Evolutionary conservation across 139 green algal species (phyloP).

Genomic region (Chlamydomonas sp.): DNA sequence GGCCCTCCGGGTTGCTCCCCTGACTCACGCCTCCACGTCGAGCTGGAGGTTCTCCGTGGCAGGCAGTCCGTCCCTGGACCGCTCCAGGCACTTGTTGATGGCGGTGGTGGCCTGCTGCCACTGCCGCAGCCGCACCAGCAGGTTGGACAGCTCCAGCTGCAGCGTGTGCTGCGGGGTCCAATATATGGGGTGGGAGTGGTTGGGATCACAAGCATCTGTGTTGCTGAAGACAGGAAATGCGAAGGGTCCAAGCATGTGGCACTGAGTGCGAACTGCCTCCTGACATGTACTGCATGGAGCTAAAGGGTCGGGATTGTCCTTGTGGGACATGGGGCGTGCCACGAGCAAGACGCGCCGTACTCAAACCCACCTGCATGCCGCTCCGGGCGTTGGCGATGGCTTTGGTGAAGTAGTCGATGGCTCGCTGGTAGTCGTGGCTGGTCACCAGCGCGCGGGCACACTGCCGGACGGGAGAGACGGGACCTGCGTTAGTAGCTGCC

Average conservation of each 20-base stretch:
- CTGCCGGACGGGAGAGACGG: constrained; percentile 17
- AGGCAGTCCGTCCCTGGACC: constrained; percentile 26
- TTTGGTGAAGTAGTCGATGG: constrained; percentile 82
- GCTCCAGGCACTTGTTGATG: constrained; percentile 60
- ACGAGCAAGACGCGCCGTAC: no score
- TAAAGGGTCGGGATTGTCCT: no score
- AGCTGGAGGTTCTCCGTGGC: constrained; percentile 56
- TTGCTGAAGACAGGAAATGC: no score
- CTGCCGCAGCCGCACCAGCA: constrained; percentile 73
- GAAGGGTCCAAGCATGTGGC: no score
- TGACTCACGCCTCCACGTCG: constrained; percentile 63
- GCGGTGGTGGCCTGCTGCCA: constrained; percentile 54
- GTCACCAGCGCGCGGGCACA: constrained; percentile 66
- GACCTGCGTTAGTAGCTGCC: no score
- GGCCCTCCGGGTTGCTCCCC: no score
- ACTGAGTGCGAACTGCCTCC: no score
- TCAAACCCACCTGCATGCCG: constrained; percentile 1
- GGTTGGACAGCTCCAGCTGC: constrained; percentile 72
- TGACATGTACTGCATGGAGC: no score
- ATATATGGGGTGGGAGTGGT: no score
- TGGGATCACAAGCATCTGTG: no score
- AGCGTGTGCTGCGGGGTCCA: constrained; percentile 39
- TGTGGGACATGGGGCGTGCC: no score
- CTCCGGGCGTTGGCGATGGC: constrained; percentile 55
- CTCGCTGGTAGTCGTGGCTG: constrained; percentile 78